phyloP scores from a whole-genome alignment of 768 basidiomycete genomes.

The Cystobasidium ongulense region DNA sequence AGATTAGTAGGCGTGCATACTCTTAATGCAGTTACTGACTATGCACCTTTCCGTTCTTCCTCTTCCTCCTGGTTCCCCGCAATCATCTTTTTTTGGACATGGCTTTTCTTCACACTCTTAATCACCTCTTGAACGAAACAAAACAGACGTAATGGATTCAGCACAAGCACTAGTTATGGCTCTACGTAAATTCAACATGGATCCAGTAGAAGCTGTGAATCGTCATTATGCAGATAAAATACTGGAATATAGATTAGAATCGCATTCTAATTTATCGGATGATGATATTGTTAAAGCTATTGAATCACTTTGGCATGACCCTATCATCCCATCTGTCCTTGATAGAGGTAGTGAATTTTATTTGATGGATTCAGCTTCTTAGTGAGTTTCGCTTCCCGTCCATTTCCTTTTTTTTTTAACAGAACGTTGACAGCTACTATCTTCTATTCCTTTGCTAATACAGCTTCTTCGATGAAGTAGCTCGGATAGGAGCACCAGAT shows the following conservation, averaged over 20 bases:
- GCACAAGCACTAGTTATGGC: conserved; percentile 76
- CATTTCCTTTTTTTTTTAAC: neutral
- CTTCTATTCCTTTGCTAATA: conserved; percentile 77
- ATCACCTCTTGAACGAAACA: neutral
- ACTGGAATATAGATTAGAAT: conserved; percentile 48
- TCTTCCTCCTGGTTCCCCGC: neutral
- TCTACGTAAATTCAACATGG: conserved; percentile 75
- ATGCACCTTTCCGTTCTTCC: too few species aligned
- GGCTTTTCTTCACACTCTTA: neutral
- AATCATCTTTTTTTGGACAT: neutral
- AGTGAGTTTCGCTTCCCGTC: conserved; percentile 43
- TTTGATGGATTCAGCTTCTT: conserved; percentile 86
- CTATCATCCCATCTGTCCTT: conserved; percentile 49
- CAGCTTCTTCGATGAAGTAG: conserved; percentile 69
- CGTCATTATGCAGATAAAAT: conserved; percentile 50
- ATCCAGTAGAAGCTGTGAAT: conserved; percentile 62
- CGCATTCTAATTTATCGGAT: conserved; percentile 41
- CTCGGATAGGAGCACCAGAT: conserved; percentile 69
- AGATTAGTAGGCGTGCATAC: too few species aligned
- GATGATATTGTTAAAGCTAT: conserved; percentile 48
- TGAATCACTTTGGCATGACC: conserved; percentile 50
- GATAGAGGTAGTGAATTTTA: conserved; percentile 62
- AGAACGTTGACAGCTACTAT: conserved; percentile 60
- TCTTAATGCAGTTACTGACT: too few species aligned
- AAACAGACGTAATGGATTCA: conserved; percentile 61